Evolutionary conservation across 1,284 basidiomycete genomes (phyloP), one percentile per base, ranked within the genome.

Genomic region (Tranzscheliella williamsii): DNA sequence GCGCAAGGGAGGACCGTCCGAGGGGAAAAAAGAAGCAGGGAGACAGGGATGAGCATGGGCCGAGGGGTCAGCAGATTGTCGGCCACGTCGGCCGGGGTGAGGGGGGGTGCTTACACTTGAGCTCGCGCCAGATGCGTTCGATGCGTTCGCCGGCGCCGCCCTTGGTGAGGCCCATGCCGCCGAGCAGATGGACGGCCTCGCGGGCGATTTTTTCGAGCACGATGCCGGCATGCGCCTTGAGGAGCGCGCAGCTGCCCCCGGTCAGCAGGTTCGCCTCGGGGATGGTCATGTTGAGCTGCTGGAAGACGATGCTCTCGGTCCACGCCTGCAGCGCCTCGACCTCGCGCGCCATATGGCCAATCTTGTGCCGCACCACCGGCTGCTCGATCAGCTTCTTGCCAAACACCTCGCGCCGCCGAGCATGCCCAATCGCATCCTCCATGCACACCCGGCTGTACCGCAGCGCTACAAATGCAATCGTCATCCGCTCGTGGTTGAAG

Each of bases 181-280:
- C 70, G 7, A 73, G 29, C 34, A 71, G 24, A 26, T 69, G 58
- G 18, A 66, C 51, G 9, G 66, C 44, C 38, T 71, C 68, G 6
- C 67, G 24, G 24, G 49, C 55, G 6, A 69, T 60, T 17, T 71
- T 43, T 22, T 70, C 64, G 24, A 71, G 32, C 34, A 68, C 66
- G 32, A 71, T 68, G 7, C 62, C 66, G n/a, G 70, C 61, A 33
- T 73, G 70, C 9, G 70, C 68, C 51, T 73, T 73, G 33, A 73
- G 44, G 34, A 70, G 43, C 3, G 61, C 70, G 24, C 62, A 63
- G 20, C 53, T 54, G 13, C 70, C 70, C 5, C 70, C 70, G 16
- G 63, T 67, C 31, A 65, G 24, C 27, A 64, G 15, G 35, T 69
- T 73, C 2, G 53, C 49, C 39, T 73, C 38, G 3, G 41, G 26